Evolutionary conservation across 495 filamentous ascomycete species (phyloP), one percentile per base, ranked within the genome.

Genomic region (Lophiostoma macrostomum): DNA sequence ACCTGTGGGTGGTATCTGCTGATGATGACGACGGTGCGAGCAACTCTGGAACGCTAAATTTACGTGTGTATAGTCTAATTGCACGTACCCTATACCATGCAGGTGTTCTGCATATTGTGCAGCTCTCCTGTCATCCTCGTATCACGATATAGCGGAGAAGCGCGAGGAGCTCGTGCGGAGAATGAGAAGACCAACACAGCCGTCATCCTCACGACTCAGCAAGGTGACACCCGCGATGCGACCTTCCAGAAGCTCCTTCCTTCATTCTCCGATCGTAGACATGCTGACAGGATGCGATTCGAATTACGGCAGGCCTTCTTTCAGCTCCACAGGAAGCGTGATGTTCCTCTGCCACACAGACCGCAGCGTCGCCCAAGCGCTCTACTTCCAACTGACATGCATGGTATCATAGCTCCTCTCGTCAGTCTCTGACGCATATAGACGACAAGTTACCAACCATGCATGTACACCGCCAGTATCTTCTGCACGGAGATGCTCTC

Each of bases 51-150:
- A 49, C 45, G 32, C 45, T 49, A 49, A 49, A 24, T 49, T 36
- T 13, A n/a, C n/a, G n/a, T 32, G 31, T 49, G 45, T 18, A 49
- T 49, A 49, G 32, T 49, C 38, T 49, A 49, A 49, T 49, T 27
- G 25, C 45, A 49, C 45, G 20, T 36, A 36, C 45, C n/a, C 7
- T 25, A 31, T 38, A 5, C 22, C 25, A 5, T 25, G 14, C 35
- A 10, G 35, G 8, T 7, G n/a, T n/a, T 32, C 29, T 32, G 29
- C n/a, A n/a, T n/a, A n/a, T n/a, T n/a, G n/a, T n/a, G n/a, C n/a
- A n/a, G n/a, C n/a, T n/a, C n/a, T n/a, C n/a, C n/a, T n/a, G n/a
- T n/a, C n/a, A n/a, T n/a, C n/a, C n/a, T n/a, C n/a, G n/a, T n/a
- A n/a, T n/a, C n/a, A n/a, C n/a, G n/a, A n/a, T n/a, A n/a, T n/a